Evolutionary conservation across 2,329 filamentous ascomycete genomes (phyloP).

Genomic region (Rhinocladiella similis): DNA sequence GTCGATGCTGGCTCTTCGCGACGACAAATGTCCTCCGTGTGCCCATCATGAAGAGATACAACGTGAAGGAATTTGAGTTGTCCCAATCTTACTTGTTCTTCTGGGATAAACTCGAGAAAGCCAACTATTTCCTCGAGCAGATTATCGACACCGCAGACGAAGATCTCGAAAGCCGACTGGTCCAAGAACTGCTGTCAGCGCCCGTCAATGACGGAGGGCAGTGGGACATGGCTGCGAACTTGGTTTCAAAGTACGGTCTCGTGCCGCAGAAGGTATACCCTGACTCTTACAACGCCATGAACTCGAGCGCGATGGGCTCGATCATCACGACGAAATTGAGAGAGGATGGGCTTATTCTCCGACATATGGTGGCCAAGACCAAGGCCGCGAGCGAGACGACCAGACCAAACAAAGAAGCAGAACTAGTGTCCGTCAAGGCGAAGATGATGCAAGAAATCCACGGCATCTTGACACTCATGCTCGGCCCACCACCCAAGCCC

Average conservation of each 20-base stretch:
- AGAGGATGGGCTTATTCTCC: slow-evolving; percentile 75
- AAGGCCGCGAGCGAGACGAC: background rate
- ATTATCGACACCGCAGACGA: slow-evolving; percentile 72
- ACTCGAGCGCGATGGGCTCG: slow-evolving; percentile 67
- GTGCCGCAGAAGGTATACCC: slow-evolving; percentile 77
- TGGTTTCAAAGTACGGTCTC: slow-evolving; percentile 85
- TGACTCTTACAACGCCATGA: slow-evolving; percentile 75
- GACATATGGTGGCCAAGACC: slow-evolving; percentile 52
- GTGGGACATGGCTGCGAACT: slow-evolving; percentile 88
- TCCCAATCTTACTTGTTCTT: slow-evolving; percentile 87
- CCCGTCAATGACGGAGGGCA: slow-evolving; percentile 81
- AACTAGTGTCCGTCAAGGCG: slow-evolving; percentile 59
- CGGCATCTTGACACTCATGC: slow-evolving; percentile 74
- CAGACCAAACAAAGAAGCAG: slow-evolving; percentile 39
- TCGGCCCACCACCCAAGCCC: slow-evolving; percentile 74
- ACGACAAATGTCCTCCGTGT: slow-evolving; percentile 89
- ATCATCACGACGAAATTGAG: slow-evolving; percentile 81
- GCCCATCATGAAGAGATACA: slow-evolving; percentile 82
- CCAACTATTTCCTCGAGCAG: slow-evolving; percentile 85
- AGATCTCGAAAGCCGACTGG: slow-evolving; percentile 69
- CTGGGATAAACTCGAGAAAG: slow-evolving; percentile 92
- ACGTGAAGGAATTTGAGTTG: slow-evolving; percentile 77
- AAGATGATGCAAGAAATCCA: slow-evolving; percentile 80
- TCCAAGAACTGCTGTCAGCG: slow-evolving; percentile 67
- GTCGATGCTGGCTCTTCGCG: slow-evolving; percentile 89